A percentile compares a stretch with the other conserved stretches of the same genome.
Conservation (phyloP, 306 rosid genomes). For the Datisca glomerata region DNA sequence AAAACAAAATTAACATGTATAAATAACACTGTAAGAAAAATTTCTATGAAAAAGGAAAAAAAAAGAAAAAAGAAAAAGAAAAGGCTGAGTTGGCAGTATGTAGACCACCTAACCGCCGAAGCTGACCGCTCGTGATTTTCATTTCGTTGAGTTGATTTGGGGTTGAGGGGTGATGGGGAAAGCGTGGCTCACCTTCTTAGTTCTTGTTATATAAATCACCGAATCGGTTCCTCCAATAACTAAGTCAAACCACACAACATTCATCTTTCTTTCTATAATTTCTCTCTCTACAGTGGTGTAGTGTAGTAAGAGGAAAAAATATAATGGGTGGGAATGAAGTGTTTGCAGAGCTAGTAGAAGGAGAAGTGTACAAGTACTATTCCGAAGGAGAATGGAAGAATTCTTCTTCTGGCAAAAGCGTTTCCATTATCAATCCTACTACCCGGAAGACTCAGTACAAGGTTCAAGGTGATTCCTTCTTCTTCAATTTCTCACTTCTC, state of each 20-base stretch:
- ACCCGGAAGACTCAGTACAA: conserved; percentile 75
- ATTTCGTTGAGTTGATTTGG: background rate
- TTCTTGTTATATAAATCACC: conserved; percentile 20
- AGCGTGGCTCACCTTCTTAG: conserved; percentile 41
- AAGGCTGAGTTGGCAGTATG: too few relatives aligned
- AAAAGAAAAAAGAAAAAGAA: too few relatives aligned
- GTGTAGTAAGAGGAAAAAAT: background rate
- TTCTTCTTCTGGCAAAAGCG: conserved; percentile 66
- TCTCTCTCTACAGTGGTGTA: background rate
- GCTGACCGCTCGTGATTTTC: too few relatives aligned
- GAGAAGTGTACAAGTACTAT: conserved; percentile 74
- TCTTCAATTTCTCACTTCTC: background rate
- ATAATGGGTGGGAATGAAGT: conserved; percentile 68
- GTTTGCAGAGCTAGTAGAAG: conserved; percentile 68
- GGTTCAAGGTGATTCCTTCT: conserved; percentile 60
- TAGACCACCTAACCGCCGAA: too few relatives aligned
- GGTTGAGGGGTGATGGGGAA: too few relatives aligned
- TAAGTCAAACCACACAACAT: conserved; percentile 11
- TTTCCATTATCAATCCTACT: conserved; percentile 79
- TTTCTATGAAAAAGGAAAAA: too few relatives aligned
- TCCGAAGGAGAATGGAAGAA: conserved; percentile 83
- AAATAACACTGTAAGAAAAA: too few relatives aligned
- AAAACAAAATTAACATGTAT: too few relatives aligned
- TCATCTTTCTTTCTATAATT: background rate
- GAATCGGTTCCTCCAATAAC: conserved; percentile 15